Percentiles rank a stretch among this genome's conserved stretches.
Evolutionary conservation across 768 basidiomycete species (phyloP).

Genomic region (Trametes cingulata): DNA sequence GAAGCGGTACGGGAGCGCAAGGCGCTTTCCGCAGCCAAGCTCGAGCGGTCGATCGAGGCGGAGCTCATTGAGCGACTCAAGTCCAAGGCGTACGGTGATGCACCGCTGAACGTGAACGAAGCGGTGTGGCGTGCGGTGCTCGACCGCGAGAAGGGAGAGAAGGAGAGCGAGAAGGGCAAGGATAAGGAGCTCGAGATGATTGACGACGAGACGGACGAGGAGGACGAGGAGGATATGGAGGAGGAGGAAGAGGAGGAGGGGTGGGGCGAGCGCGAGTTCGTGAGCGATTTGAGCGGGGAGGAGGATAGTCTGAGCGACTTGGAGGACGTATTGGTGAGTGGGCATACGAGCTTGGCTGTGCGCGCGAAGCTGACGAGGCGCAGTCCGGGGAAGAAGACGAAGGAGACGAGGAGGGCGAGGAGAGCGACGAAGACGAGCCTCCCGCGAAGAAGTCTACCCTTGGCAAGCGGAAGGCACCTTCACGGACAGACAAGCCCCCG

Average conservation of each 20-base stretch:
- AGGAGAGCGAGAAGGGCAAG: constrained; percentile 40
- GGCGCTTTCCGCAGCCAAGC: constrained; percentile 91
- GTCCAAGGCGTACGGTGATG: constrained; percentile 96
- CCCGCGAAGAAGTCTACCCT: constrained; percentile 42
- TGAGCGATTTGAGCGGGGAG: constrained; percentile 72
- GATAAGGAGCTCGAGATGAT: constrained; percentile 50
- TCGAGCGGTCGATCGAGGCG: constrained; percentile 94
- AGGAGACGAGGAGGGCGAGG: constrained; percentile 43
- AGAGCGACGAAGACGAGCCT: constrained; percentile 38
- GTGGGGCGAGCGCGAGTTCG: constrained; percentile 75
- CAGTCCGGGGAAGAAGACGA: constrained; percentile 43
- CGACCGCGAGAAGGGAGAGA: constrained; percentile 66
- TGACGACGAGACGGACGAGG: constrained; percentile 58
- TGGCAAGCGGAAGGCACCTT: constrained; percentile 67
- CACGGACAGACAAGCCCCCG: constrained; percentile 43
- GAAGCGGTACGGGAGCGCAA: constrained; percentile 93
- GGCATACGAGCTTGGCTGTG: too few species aligned
- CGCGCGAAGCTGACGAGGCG: too few species aligned
- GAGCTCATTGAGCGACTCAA: constrained; percentile 95
- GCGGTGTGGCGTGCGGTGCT: constrained; percentile 92
- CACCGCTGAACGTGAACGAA: constrained; percentile 97
- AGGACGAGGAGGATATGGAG: constrained; percentile 58
- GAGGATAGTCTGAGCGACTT: constrained; percentile 65
- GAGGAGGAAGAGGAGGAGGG: constrained; percentile 52
- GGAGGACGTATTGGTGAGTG: constrained; percentile 66